Evolutionary conservation across 257 asterid genomes (phyloP).

Genomic region (Knoxia roxburghii): DNA sequence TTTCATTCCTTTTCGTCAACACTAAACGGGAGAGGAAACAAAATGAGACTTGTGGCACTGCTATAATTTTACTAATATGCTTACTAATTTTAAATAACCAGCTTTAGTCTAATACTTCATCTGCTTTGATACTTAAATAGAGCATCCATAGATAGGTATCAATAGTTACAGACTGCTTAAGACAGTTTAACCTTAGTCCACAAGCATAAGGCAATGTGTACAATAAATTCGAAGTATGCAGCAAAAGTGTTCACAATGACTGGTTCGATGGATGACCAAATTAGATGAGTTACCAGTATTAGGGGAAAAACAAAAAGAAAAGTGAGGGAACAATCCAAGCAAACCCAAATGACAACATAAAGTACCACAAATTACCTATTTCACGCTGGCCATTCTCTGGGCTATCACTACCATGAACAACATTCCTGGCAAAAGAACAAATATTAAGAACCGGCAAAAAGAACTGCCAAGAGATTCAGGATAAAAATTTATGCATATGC

Average conservation of each 20-base stretch:
- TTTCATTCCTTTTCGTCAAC: background rate
- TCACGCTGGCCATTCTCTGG: conserved; percentile 86
- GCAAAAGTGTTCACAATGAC: background rate
- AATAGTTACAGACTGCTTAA: background rate
- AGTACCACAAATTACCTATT: conserved; percentile 50
- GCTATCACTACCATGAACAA: conserved; percentile 96
- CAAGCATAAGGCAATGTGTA: background rate
- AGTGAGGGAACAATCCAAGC: background rate
- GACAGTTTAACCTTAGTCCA: background rate
- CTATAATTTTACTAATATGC: background rate
- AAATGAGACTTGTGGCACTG: background rate
- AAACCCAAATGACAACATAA: background rate
- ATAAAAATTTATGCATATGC: background rate
- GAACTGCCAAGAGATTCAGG: conserved; percentile 3
- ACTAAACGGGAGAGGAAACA: background rate
- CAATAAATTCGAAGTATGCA: background rate
- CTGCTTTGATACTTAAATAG: background rate
- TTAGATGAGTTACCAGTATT: background rate
- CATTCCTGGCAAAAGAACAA: conserved; percentile 55
- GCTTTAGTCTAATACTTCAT: background rate
- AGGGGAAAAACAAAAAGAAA: background rate
- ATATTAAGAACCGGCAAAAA: conserved; percentile 1
- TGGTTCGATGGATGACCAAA: background rate
- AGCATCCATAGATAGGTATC: too few species aligned
- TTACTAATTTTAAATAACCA: background rate